phyloP scores from a whole-genome alignment of 306 rosid species.

The Dicorynia guianensis region DNA sequence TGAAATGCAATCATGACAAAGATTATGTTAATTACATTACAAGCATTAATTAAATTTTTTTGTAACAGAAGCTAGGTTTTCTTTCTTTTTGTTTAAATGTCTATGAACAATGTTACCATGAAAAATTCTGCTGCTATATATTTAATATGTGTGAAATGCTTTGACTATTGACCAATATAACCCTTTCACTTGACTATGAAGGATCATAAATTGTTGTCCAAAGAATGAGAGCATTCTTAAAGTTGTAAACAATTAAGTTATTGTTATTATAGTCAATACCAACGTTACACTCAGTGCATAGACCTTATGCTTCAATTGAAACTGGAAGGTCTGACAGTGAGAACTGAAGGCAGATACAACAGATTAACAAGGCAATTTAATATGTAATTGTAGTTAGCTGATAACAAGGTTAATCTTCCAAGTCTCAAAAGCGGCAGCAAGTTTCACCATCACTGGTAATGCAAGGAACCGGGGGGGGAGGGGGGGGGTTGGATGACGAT shows the following conservation, averaged over 20 bases:
- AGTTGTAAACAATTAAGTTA: no score
- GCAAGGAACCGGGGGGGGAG: background rate
- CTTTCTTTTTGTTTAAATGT: no score
- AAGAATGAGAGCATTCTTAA: no score
- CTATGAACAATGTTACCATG: no score
- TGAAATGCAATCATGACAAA: background rate
- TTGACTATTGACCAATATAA: no score
- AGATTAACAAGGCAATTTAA: background rate
- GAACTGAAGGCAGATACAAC: background rate
- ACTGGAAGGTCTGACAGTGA: background rate
- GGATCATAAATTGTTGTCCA: no score
- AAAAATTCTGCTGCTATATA: no score
- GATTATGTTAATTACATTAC: background rate
- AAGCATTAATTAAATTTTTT: background rate
- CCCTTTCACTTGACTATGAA: no score
- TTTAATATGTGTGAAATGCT: no score
- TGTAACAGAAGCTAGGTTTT: no score
- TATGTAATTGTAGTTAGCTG: background rate
- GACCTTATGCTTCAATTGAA: background rate
- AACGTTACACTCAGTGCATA: background rate
- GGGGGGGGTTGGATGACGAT: background rate
- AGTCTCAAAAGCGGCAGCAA: background rate
- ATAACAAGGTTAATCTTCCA: constrained; percentile 4
- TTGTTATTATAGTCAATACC: background rate
- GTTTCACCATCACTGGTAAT: background rate